Conservation (phyloP, 1,284 basidiomycete species). For the Malassezia yamatoensis region DNA sequence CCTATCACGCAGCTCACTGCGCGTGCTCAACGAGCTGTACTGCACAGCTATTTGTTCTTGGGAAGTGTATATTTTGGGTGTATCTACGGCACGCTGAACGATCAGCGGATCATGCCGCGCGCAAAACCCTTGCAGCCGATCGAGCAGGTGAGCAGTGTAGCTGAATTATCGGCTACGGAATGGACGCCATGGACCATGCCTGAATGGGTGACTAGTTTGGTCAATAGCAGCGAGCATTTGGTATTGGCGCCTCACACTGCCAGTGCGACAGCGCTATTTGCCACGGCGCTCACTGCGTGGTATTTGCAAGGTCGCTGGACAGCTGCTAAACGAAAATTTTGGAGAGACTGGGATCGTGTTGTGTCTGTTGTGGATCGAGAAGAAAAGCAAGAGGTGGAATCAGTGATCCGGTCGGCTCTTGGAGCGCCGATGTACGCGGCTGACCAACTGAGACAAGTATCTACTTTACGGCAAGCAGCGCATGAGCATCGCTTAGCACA, state of each 20-base stretch:
- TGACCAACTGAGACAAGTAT: slow-evolving; percentile 2
- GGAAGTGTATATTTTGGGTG: slow-evolving; percentile 4
- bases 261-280: slow-evolving; percentile 35
- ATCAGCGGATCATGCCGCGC: background rate
- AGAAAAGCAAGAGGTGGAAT: slow-evolving; percentile 18
- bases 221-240: slow-evolving; percentile 11
- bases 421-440: slow-evolving; percentile 14
- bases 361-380: slow-evolving; percentile 32
- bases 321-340: slow-evolving; percentile 38
- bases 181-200: slow-evolving; percentile 1
- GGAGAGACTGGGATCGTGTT: slow-evolving; percentile 40
- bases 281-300: slow-evolving; percentile 36
- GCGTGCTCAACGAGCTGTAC: slow-evolving; percentile 24
- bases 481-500: slow-evolving; percentile 1
- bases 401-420: slow-evolving; percentile 9
- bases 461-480: background rate
- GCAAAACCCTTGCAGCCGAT: background rate
- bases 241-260: slow-evolving; percentile 36
- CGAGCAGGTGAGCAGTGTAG: background rate
- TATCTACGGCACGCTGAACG: slow-evolving; percentile 2
- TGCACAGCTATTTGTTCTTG: slow-evolving; percentile 18
- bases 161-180: background rate
- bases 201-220: background rate
- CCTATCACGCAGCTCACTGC: slow-evolving; percentile 26
- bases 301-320: slow-evolving; percentile 45